Percentiles rank a stretch among this genome's conserved stretches.
These are phyloP conservation scores for Diaporthe humulicola DNA, from an alignment of 2,329 filamentous ascomycete species.

Conservation along the genomic window DNA sequence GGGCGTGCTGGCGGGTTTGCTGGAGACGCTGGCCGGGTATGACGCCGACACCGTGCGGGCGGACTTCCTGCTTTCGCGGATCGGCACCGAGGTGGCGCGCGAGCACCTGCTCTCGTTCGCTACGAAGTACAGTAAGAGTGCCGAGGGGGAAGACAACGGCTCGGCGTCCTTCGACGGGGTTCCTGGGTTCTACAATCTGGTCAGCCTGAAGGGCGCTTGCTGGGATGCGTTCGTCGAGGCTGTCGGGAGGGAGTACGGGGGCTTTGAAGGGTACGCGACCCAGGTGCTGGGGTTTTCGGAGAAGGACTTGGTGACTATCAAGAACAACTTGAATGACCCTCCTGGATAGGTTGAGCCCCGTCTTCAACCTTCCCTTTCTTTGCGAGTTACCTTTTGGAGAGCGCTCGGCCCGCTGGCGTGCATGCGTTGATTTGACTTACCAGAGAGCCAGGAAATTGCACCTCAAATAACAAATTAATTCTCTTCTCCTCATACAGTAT, in stretches of 20 bases:
- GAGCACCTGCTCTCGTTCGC: conserved; percentile 60
- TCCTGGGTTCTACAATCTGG: conserved; percentile 64
- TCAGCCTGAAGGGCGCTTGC: conserved; percentile 57
- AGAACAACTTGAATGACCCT: conserved; percentile 56
- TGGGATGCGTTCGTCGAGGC: conserved; percentile 62
- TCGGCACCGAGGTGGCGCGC: conserved; percentile 65
- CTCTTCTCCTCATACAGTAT: not conserved
- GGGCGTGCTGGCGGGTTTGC: conserved; percentile 62
- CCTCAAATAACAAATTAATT: not conserved
- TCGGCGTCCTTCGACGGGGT: conserved; percentile 46
- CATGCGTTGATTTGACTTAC: not conserved
- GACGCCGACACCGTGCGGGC: conserved; percentile 55
- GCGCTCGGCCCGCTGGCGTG: too few relatives aligned
- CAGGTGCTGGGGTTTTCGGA: conserved; percentile 59
- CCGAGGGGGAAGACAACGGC: conserved; percentile 49
- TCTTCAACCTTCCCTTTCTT: not conserved
- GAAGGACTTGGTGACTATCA: conserved; percentile 61
- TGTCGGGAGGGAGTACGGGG: conserved; percentile 59
- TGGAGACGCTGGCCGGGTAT: conserved; percentile 65
- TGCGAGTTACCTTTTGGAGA: not conserved
- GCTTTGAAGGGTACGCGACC: conserved; percentile 63
- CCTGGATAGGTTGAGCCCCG: not conserved
- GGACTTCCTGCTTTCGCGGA: conserved; percentile 68
- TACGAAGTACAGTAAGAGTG: conserved; percentile 42
- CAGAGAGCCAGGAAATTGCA: not conserved